Conservation (phyloP, 1,139 yeast species). For the Diutina scorzettiae region DNA sequence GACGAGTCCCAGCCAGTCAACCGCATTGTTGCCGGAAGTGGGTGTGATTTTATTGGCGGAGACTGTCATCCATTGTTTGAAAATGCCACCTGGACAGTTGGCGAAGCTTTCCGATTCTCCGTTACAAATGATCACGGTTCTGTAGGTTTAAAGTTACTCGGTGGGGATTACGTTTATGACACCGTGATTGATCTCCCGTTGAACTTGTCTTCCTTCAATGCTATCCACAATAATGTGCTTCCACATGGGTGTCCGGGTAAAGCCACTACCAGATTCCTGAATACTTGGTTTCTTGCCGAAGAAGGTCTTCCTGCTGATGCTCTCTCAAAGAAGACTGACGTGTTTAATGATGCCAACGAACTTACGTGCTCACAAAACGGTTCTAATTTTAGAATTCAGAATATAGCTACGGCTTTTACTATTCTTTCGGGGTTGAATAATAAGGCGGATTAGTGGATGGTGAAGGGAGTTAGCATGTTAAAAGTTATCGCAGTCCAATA, state of each 20-base stretch:
- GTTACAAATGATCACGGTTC: neutral
- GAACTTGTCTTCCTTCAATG: no score
- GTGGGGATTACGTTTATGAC: no score
- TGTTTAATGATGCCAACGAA: neutral
- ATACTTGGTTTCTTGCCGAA: neutral
- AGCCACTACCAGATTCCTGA: neutral
- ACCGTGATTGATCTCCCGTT: no score
- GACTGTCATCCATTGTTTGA: neutral
- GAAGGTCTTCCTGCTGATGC: neutral
- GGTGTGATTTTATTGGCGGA: neutral
- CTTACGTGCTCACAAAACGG: neutral
- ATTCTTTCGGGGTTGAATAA: neutral
- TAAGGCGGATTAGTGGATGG: no score
- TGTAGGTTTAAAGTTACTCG: no score
- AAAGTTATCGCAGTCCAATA: no score
- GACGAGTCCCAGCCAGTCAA: neutral
- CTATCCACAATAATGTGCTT: neutral
- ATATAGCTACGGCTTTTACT: neutral
- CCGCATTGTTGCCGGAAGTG: neutral
- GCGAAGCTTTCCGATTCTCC: neutral
- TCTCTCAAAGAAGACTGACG: no score
- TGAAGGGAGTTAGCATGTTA: no score
- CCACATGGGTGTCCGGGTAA: neutral
- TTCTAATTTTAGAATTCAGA: neutral
- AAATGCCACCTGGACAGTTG: no score